phyloP scores from a whole-genome alignment of 257 asterid species.

The Dorcoceras hygrometricum region DNA sequence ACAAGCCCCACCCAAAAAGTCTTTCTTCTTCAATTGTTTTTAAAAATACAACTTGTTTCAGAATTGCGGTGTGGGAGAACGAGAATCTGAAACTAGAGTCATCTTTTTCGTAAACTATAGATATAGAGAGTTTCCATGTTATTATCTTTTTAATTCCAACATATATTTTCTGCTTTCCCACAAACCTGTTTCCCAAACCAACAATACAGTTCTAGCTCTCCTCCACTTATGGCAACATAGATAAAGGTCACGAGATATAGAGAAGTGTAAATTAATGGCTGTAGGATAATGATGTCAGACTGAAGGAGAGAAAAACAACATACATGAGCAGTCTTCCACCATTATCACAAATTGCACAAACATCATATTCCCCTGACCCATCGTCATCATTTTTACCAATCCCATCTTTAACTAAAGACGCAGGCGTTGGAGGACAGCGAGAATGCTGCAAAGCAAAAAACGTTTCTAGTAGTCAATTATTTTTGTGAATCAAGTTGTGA shows the following conservation, averaged over 20 bases:
- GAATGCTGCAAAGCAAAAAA: conserved; percentile 35
- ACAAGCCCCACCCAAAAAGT: not conserved
- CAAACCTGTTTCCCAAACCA: not conserved
- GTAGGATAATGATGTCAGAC: not conserved
- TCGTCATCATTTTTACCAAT: conserved; percentile 12
- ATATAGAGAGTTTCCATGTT: not conserved
- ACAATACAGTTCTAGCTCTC: not conserved
- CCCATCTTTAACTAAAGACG: conserved; percentile 55
- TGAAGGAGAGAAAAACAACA: conserved; percentile 27
- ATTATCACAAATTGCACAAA: conserved; percentile 78
- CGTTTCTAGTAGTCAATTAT: conserved; percentile 14
- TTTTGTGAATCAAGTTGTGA: conserved; percentile 7
- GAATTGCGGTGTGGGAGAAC: not conserved
- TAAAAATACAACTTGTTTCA: not conserved
- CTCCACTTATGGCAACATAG: not conserved
- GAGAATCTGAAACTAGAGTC: not conserved
- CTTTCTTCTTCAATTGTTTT: not conserved
- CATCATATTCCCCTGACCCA: conserved; percentile 40
- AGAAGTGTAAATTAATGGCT: not conserved
- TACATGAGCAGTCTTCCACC: conserved; percentile 61
- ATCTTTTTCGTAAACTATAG: too few relatives aligned
- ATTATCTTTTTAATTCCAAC: not conserved
- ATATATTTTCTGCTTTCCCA: not conserved
- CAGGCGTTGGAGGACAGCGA: conserved; percentile 23
- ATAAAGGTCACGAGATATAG: not conserved